Evolutionary conservation across 768 basidiomycete species (phyloP), one percentile per base, ranked within the genome.

Genomic region (Coprinellus aureogranulatus): DNA sequence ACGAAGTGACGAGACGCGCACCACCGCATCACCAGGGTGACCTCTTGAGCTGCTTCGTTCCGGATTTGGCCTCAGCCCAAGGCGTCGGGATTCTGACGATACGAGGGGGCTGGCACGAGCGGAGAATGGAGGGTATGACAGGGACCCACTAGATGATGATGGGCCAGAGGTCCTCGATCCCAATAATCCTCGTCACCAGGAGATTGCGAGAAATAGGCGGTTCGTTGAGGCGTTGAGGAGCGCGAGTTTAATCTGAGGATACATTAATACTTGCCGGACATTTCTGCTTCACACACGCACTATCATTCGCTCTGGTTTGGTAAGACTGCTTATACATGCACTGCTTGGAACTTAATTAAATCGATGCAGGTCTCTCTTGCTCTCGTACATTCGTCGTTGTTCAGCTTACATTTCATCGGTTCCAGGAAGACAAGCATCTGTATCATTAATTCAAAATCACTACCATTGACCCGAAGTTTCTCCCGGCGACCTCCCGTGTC

Each of bases 151-250:
- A 14, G 34, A 34, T 34, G 34, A 34, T 34, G 34, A n/a, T n/a
- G 55, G 42, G 12, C 72, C 70, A 34, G 64, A 67, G 16, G 59
- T 58, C 18, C 46, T 65, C n/a, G 62, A 64, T 23, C 64, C 65
- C 34, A 64, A 71, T 40, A 75, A 84, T 60, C 77, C 83, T 2
- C 74, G 80, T 48, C 73, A 73, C 44, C 75, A 73, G 25, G 69
- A 74, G 37, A 61, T 81, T 44, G 82, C 81, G 23, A 64, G 83
- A 14, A 77, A 90, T 55, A 77, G 77, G 54, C 76, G 81, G 54
- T 69, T 90, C 59, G 81, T 84, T 57, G 73, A 75, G 2, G 83
- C 85, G 63, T 71, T 90, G 61, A 78, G 86, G 59, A 78, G 75
- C 40, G 88, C 87, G 10, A 88, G 88, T 42, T 72, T 91, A 53